Evolutionary conservation across 495 filamentous ascomycete species (phyloP).

Genomic region (Cladorrhinum samala): DNA sequence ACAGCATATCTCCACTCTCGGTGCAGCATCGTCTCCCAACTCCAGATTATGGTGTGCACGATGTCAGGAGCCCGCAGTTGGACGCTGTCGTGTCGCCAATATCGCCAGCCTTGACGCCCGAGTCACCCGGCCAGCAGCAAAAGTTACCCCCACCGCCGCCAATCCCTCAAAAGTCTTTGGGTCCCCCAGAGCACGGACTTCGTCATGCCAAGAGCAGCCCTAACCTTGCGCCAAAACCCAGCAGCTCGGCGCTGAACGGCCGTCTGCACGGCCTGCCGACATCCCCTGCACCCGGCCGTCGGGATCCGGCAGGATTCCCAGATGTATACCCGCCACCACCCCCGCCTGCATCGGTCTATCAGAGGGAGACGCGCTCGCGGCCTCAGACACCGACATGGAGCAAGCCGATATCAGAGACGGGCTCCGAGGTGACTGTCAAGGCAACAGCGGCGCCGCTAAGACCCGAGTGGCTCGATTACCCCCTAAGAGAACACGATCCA

Average conservation of each 20-base stretch:
- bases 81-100: conserved; percentile 20
- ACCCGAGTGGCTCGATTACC: background rate
- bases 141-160: background rate
- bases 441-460: background rate
- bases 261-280: conserved; percentile 17
- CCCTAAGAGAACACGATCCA: conserved; percentile 3
- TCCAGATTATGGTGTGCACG: conserved; percentile 21
- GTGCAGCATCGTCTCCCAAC: conserved; percentile 17
- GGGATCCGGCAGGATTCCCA: conserved; percentile 8
- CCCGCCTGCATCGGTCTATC: background rate
- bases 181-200: conserved; percentile 4
- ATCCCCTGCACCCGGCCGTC: conserved; percentile 17
- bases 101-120: conserved; percentile 28
- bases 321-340: conserved; percentile 3
- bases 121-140: conserved; percentile 10
- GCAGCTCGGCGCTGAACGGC: conserved; percentile 5
- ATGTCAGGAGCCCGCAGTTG: conserved; percentile 14
- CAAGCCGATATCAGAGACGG: conserved; percentile 16
- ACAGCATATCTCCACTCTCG: conserved; percentile 11
- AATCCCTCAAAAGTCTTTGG: conserved; percentile 7
- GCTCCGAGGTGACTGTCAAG: conserved; percentile 7
- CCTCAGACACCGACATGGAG: background rate
- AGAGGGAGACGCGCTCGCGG: background rate
- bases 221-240: conserved; percentile 4
- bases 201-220: conserved; percentile 15